These are phyloP conservation scores for Trametopsis cervina DNA, from an alignment of 768 basidiomycete species.

Conservation along the genomic window DNA sequence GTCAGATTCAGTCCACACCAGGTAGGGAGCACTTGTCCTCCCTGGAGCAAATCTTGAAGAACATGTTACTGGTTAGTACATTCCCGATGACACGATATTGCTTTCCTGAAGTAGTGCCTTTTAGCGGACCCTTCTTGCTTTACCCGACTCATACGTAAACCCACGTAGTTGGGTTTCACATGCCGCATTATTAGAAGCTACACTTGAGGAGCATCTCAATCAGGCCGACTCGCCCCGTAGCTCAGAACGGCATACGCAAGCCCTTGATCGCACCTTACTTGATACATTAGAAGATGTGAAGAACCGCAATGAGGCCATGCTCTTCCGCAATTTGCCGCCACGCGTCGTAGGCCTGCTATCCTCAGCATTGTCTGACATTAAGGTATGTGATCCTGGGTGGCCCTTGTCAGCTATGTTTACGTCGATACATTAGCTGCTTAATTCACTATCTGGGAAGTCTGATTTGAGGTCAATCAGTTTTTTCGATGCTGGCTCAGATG, in stretches of 20 bases:
- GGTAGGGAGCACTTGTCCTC: conserved; percentile 49
- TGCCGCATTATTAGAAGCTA: conserved; percentile 36
- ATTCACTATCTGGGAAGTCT: conserved; percentile 64
- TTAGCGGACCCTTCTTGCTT: conserved; percentile 63
- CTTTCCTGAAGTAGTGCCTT: too few species aligned
- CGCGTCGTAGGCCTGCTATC: conserved; percentile 54
- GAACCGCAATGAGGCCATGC: conserved; percentile 73
- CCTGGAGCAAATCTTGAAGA: conserved; percentile 46
- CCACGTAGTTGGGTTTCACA: conserved; percentile 62
- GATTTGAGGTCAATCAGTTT: conserved; percentile 52
- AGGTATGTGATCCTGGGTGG: conserved; percentile 22
- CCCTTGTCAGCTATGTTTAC: not conserved
- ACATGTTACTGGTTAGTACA: conserved; percentile 51
- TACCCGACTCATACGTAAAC: conserved; percentile 69
- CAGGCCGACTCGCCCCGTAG: conserved; percentile 15
- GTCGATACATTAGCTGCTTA: conserved; percentile 46
- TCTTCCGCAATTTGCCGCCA: conserved; percentile 61
- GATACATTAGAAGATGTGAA: conserved; percentile 65
- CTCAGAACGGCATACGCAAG: conserved; percentile 32
- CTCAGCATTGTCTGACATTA: conserved; percentile 52
- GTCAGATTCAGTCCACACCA: conserved; percentile 47
- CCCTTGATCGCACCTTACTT: conserved; percentile 39
- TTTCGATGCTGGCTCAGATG: conserved; percentile 40
- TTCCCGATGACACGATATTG: not conserved
- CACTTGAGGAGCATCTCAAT: conserved; percentile 37